phyloP scores from a whole-genome alignment of 495 filamentous ascomycete genomes.

The Glonium stellatum region DNA sequence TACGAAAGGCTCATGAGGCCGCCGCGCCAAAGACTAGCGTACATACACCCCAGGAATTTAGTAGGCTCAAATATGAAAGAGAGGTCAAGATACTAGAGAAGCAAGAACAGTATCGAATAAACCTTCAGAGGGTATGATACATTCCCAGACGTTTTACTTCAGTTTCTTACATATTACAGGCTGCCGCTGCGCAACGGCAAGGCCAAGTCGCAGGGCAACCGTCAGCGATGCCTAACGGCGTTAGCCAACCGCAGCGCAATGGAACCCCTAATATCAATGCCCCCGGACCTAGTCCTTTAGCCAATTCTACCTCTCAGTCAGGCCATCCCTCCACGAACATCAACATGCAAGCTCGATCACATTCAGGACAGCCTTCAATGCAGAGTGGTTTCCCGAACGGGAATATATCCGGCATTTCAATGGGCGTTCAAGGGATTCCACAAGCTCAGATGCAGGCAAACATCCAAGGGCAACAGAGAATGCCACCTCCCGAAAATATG shows the following conservation, averaged over 20 bases:
- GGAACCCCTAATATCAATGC: conserved; percentile 14
- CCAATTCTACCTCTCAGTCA: conserved; percentile 12
- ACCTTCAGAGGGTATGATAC: conserved; percentile 51
- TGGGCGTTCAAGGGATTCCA: conserved; percentile 62
- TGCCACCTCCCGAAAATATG: conserved; percentile 50
- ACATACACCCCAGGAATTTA: conserved; percentile 81
- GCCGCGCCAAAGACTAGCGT: conserved; percentile 33
- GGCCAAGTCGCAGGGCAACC: conserved; percentile 15
- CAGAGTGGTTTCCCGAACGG: conserved; percentile 38
- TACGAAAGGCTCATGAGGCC: conserved; percentile 37
- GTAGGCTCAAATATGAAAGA: conserved; percentile 75
- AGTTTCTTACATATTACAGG: conserved; percentile 7
- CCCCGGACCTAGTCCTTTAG: conserved; percentile 14
- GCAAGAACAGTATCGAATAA: conserved; percentile 58
- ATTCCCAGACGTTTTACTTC: neutral
- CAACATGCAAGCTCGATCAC: conserved; percentile 12
- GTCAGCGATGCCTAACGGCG: conserved; percentile 19
- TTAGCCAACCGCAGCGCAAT: conserved; percentile 20
- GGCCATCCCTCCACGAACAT: conserved; percentile 10
- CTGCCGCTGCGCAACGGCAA: conserved; percentile 21
- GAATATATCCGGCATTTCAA: conserved; percentile 46
- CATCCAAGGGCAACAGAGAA: conserved; percentile 51
- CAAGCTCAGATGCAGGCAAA: conserved; percentile 62
- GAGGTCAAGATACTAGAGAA: conserved; percentile 72
- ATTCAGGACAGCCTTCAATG: conserved; percentile 14